Evolutionary conservation across 169 alveolate genomes (phyloP).

Genomic region (Miamiensis avidus): DNA sequence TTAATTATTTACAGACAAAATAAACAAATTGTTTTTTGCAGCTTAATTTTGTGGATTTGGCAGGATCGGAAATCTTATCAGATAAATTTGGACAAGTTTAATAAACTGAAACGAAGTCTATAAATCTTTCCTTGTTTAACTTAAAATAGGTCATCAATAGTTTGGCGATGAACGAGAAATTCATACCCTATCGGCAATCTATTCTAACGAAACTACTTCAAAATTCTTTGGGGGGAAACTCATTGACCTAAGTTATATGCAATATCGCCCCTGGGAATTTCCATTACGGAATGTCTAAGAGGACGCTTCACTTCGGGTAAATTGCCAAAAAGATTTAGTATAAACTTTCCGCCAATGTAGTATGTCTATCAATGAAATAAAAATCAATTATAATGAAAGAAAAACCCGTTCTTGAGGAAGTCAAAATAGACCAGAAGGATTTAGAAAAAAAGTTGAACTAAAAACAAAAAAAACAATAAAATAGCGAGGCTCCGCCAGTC

Average conservation of each 20-base stretch:
- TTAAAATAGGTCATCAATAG: constrained; percentile 74
- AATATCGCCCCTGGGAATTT: constrained; percentile 86
- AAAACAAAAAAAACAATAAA: not conserved
- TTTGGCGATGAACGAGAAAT: constrained; percentile 67
- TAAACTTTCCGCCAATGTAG: not conserved
- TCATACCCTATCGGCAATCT: constrained; percentile 90
- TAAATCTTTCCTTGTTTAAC: constrained; percentile 63
- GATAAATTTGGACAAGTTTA: constrained; percentile 46
- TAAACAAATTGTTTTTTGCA: not conserved
- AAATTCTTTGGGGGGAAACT: constrained; percentile 92
- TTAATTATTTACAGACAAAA: not conserved
- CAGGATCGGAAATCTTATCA: constrained; percentile 80
- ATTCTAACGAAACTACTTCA: constrained; percentile 89
- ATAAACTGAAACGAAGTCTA: constrained; percentile 71
- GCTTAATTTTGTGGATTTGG: constrained; percentile 84
- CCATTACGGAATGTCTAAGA: constrained; percentile 13
- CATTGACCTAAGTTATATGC: constrained; percentile 89
- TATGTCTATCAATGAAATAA: too few species aligned
- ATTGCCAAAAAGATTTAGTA: not conserved
- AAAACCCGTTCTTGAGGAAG: not conserved
- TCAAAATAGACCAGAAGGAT: not conserved
- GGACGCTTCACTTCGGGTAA: constrained; percentile 1
- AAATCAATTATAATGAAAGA: too few species aligned
- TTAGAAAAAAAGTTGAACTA: not conserved
- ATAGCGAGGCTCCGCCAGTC: not conserved